Percentiles rank a stretch among this genome's conserved stretches.
phyloP scores from a whole-genome alignment of 1,284 basidiomycete genomes.

The Ganoderma sinense region DNA sequence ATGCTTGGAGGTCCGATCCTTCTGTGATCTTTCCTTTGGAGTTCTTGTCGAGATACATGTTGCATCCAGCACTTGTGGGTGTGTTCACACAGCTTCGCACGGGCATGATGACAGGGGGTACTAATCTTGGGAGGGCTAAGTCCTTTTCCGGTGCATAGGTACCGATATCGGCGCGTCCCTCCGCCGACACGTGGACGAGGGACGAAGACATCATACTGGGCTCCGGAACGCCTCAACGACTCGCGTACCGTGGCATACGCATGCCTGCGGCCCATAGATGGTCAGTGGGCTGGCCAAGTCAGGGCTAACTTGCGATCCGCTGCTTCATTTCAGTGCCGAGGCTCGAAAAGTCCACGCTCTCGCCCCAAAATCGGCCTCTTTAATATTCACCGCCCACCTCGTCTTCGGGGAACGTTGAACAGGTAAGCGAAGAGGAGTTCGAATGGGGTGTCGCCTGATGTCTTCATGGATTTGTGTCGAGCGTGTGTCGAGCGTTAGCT shows the following conservation, averaged over 20 bases:
- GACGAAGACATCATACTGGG: slow-evolving; percentile 30
- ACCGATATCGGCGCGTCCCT: neutral
- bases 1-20: neutral
- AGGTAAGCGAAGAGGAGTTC: neutral
- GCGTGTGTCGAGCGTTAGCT: neutral
- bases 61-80: slow-evolving; percentile 33
- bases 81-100: slow-evolving; percentile 42
- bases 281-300: no score
- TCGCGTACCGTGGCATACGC: slow-evolving; percentile 12
- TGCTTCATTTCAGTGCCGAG: neutral
- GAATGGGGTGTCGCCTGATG: neutral
- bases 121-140: slow-evolving; percentile 36
- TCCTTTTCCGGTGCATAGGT: slow-evolving; percentile 23
- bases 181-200: slow-evolving; percentile 17
- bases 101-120: slow-evolving; percentile 37
- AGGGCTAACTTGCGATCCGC: neutral
- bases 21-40: no score
- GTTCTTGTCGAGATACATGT: slow-evolving; percentile 18
- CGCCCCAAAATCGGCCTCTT: neutral
- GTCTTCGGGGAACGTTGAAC: neutral
- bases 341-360: neutral
- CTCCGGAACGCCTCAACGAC: slow-evolving; percentile 47
- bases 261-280: neutral
- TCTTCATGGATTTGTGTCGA: neutral
- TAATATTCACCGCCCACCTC: neutral